phyloP scores from a whole-genome alignment of 345 rosid genomes.

The Gossypium bickii region DNA sequence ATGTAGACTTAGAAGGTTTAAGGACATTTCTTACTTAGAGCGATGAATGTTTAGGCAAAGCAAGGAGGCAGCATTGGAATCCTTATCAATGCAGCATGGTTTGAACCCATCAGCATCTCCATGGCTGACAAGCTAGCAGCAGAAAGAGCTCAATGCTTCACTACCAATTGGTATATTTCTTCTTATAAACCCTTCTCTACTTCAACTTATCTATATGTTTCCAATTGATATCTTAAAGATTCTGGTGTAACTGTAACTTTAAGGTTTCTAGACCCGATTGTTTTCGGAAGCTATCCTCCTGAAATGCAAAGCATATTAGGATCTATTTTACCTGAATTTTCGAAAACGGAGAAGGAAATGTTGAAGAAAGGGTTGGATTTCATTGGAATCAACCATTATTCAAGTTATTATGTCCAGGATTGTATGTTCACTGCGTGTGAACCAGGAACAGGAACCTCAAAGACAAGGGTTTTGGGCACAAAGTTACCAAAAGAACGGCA shows the following conservation, averaged over 20 bases:
- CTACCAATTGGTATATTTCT: constrained; percentile 43
- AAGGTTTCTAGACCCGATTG: constrained; percentile 66
- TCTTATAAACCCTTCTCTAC: background rate
- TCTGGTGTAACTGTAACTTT: background rate
- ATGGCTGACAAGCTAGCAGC: constrained; percentile 44
- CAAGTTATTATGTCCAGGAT: constrained; percentile 48
- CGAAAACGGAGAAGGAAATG: constrained; percentile 32
- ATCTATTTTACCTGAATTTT: constrained; percentile 39
- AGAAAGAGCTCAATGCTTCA: constrained; percentile 61
- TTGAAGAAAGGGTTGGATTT: constrained; percentile 43
- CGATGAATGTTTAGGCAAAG: constrained; percentile 29
- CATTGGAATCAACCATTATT: constrained; percentile 65
- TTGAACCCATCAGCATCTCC: constrained; percentile 51
- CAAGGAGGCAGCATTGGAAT: constrained; percentile 62
- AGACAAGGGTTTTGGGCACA: constrained; percentile 38
- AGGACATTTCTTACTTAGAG: constrained; percentile 2
- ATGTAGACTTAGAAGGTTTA: background rate
- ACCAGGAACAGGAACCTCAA: constrained; percentile 44
- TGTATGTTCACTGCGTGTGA: constrained; percentile 49
- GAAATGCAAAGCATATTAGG: constrained; percentile 50
- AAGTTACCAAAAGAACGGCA: constrained; percentile 41
- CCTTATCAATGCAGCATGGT: constrained; percentile 49
- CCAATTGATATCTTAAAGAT: background rate
- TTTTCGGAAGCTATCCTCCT: constrained; percentile 50
- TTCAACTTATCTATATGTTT: background rate